Percentiles rank a stretch among this genome's conserved stretches.
These are phyloP conservation scores for Ramalina intermedia DNA, from an alignment of 495 filamentous ascomycete species.

Conservation along the genomic window DNA sequence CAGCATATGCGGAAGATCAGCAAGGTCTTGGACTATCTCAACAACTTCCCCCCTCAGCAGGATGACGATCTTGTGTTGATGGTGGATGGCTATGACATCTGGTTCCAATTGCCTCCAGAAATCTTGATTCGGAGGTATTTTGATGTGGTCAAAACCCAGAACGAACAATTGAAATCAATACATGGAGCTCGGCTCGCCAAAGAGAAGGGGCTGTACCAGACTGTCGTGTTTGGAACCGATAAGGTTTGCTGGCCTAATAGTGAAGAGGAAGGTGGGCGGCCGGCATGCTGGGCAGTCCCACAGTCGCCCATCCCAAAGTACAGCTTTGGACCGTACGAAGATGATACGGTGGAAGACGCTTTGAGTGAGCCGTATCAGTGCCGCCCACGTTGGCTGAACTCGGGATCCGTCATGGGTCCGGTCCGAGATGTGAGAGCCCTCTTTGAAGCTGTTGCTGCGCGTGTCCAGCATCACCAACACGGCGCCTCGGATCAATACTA, in stretches of 20 bases:
- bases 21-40: constrained; percentile 6
- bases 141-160: constrained; percentile 8
- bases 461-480: constrained; percentile 8
- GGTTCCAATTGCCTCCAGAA: constrained; percentile 17
- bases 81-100: constrained; percentile 17
- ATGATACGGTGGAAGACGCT: not conserved
- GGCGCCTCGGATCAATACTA: constrained; percentile 28
- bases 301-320: constrained; percentile 9
- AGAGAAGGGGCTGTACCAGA: constrained; percentile 9
- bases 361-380: not conserved
- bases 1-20: constrained; percentile 4
- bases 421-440: constrained; percentile 16
- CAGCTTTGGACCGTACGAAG: constrained; percentile 11
- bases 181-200: constrained; percentile 1
- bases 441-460: constrained; percentile 12
- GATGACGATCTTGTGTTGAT: constrained; percentile 11
- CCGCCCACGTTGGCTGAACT: constrained; percentile 14
- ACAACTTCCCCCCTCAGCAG: not conserved
- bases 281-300: constrained; percentile 14
- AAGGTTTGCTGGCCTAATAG: constrained; percentile 16
- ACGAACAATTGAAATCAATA: constrained; percentile 4
- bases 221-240: constrained; percentile 14
- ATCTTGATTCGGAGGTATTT: constrained; percentile 15
- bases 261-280: not conserved
- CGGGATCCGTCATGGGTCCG: constrained; percentile 16